A percentile compares a stretch with the other conserved stretches of the same genome.
Evolutionary conservation across 495 filamentous ascomycete genomes (phyloP).

Genomic region (Aspergillus mulundensis): DNA sequence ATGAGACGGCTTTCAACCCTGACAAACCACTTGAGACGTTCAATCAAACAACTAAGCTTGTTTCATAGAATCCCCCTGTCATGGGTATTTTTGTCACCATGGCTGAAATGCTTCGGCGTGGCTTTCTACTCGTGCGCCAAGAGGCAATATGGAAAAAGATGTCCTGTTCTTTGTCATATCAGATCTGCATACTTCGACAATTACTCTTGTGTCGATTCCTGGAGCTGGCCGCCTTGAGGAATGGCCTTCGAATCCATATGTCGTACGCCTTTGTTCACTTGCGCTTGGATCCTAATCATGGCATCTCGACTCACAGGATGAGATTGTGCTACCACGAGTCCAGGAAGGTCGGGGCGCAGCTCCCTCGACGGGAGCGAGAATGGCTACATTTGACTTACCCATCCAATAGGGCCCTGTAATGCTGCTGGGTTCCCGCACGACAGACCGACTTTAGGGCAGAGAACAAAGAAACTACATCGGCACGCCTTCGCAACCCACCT

Average conservation of each 20-base stretch:
- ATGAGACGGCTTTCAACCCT: too few species aligned
- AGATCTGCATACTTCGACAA: neutral
- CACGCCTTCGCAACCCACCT: neutral
- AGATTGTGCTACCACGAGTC: neutral
- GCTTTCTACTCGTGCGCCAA: neutral
- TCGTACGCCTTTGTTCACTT: neutral
- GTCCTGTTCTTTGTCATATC: neutral
- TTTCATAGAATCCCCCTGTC: neutral
- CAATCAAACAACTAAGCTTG: too few species aligned
- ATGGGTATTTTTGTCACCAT: neutral
- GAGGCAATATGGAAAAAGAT: neutral
- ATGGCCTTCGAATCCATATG: neutral
- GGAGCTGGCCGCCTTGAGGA: neutral
- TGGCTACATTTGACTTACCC: neutral
- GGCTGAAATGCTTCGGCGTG: neutral
- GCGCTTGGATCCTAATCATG: neutral
- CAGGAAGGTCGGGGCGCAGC: neutral
- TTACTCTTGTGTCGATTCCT: neutral
- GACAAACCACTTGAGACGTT: too few species aligned
- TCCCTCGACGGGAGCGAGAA: neutral
- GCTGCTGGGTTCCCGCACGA: neutral
- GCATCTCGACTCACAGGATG: neutral
- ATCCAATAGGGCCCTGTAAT: neutral
- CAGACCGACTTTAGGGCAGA: neutral
- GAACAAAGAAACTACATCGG: constrained; percentile 3